These are phyloP conservation scores for Blastobotrys capitulatus DNA, from an alignment of 1,139 yeast species.

Conservation along the genomic window DNA sequence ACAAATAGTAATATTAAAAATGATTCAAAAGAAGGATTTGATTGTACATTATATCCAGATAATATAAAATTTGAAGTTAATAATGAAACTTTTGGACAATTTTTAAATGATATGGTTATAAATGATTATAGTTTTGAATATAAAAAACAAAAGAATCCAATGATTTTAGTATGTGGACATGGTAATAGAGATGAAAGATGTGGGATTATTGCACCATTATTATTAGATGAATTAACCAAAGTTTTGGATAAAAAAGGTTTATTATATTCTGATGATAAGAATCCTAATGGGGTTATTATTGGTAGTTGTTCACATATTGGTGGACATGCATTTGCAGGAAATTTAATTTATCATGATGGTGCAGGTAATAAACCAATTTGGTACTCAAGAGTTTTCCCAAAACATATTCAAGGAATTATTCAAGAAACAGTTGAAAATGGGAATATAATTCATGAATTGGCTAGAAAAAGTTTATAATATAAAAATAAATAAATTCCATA, in stretches of 20 bases:
- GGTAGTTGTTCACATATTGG: conserved; percentile 67
- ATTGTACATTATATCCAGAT: conserved; percentile 52
- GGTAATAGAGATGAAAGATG: conserved; percentile 57
- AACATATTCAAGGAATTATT: conserved; percentile 61
- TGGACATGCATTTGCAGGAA: conserved; percentile 77
- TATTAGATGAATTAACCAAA: conserved; percentile 45
- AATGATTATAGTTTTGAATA: background rate
- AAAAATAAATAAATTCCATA: no score
- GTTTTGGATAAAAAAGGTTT: conserved; percentile 37
- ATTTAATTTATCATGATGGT: conserved; percentile 47
- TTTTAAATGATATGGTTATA: conserved; percentile 39
- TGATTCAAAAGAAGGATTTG: conserved; percentile 7
- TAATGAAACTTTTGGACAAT: conserved; percentile 33
- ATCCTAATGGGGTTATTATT: conserved; percentile 38
- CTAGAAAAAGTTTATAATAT: background rate
- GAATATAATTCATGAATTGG: conserved; percentile 45
- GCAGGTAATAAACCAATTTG: conserved; percentile 43
- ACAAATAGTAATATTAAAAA: conserved; percentile 38
- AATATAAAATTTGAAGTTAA: conserved; percentile 38
- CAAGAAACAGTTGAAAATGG: conserved; percentile 46
- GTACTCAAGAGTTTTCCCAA: conserved; percentile 67
- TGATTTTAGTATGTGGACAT: conserved; percentile 61
- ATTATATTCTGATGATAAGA: conserved; percentile 22
- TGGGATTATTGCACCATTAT: conserved; percentile 56
- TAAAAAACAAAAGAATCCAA: conserved; percentile 8